These are phyloP conservation scores for Cicer pinnatifidum DNA, from an alignment of 306 rosid genomes.

Conservation along the genomic window DNA sequence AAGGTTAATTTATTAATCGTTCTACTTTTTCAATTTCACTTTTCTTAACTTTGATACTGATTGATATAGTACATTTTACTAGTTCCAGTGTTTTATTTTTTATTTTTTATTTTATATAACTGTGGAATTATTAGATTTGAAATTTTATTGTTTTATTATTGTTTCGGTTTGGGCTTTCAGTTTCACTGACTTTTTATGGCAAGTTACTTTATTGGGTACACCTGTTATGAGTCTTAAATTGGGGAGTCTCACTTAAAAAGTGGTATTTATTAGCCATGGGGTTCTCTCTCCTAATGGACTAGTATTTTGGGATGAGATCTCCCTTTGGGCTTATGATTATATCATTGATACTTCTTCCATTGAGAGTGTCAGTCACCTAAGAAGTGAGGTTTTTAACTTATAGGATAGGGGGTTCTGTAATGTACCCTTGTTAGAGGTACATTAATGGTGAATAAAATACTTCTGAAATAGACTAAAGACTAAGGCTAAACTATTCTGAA, in stretches of 20 bases:
- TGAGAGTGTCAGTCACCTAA: not conserved
- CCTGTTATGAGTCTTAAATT: not conserved
- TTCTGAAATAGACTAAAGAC: too few relatives aligned
- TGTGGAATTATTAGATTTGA: not conserved
- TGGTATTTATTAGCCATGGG: not conserved
- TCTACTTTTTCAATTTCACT: not conserved
- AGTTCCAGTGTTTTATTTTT: too few relatives aligned
- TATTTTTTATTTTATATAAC: not conserved
- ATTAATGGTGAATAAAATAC: too few relatives aligned
- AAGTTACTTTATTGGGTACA: not conserved
- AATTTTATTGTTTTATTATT: not conserved
- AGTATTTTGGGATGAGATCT: not conserved
- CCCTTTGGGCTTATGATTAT: not conserved
- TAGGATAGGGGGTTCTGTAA: not conserved
- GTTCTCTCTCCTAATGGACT: not conserved
- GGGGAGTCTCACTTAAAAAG: not conserved
- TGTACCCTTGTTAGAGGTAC: too few relatives aligned
- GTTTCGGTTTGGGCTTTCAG: constrained; percentile 11
- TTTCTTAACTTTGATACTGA: not conserved
- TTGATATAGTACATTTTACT: not conserved
- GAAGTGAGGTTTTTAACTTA: not conserved
- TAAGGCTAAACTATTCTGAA: too few relatives aligned
- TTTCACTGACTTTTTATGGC: not conserved
- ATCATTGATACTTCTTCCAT: not conserved
- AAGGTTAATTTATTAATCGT: constrained; percentile 50